Conservation (phyloP, 176 grass and related monocot genomes). For the Musa itinerans region DNA sequence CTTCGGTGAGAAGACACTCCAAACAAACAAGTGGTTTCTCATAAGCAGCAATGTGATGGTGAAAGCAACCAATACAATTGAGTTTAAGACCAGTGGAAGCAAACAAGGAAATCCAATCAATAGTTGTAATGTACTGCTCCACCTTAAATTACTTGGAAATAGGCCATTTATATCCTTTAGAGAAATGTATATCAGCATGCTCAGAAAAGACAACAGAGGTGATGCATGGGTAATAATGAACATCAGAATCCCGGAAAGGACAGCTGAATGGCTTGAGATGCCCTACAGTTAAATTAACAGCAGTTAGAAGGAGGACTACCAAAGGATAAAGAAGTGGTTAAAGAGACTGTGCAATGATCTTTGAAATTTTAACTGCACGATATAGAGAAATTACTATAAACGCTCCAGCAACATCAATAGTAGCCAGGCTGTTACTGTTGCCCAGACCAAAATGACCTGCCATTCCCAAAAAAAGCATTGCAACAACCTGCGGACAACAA, state of each 20-base stretch:
- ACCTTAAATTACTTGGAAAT: conserved; percentile 23
- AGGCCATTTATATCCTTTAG: conserved; percentile 29
- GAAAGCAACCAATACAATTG: conserved; percentile 57
- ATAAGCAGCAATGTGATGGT: conserved; percentile 76
- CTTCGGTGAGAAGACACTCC: conserved; percentile 98
- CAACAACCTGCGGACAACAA: conserved; percentile 42
- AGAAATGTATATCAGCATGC: conserved; percentile 50
- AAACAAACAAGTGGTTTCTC: conserved; percentile 95
- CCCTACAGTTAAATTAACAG: conserved; percentile 39
- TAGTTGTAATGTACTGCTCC: conserved; percentile 29
- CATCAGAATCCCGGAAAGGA: conserved; percentile 74
- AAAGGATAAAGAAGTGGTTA: neutral
- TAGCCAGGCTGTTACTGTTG: conserved; percentile 84
- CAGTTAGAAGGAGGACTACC: conserved; percentile 17
- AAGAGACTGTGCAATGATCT: neutral
- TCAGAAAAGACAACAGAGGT: conserved; percentile 55
- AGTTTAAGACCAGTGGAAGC: conserved; percentile 70
- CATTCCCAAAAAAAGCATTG: conserved; percentile 65
- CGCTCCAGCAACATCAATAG: conserved; percentile 84
- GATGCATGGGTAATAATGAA: conserved; percentile 79
- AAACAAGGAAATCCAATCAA: conserved; percentile 55
- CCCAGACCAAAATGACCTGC: conserved; percentile 82
- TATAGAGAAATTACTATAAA: conserved; percentile 67
- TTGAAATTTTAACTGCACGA: neutral
- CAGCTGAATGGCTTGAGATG: conserved; percentile 68